Evolutionary conservation across 2,329 filamentous ascomycete species (phyloP).

Genomic region (Penicillium brevicompactum): DNA sequence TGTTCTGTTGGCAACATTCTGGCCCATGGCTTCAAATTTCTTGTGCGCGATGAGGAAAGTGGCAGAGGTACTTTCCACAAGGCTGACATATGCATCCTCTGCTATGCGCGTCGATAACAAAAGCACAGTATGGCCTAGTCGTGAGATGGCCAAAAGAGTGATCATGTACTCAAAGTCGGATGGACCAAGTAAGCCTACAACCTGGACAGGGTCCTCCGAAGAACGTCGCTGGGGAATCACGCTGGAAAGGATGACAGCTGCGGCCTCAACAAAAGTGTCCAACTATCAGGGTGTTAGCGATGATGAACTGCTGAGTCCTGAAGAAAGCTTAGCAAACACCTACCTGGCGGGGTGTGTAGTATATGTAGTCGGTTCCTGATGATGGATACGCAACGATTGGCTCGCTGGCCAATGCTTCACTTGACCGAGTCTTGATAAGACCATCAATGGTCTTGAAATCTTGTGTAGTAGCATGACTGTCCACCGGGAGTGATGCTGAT

Average conservation of each 20-base stretch:
- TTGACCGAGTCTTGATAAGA: conserved; percentile 2
- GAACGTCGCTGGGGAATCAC: conserved; percentile 19
- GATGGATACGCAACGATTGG: conserved; percentile 20
- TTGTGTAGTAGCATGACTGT: neutral
- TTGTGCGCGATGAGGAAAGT: conserved; percentile 22
- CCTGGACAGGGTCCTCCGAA: conserved; percentile 23
- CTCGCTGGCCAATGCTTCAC: conserved; percentile 9
- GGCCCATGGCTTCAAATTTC: conserved; percentile 20
- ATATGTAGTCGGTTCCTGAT: conserved; percentile 14
- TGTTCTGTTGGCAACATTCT: conserved; percentile 23
- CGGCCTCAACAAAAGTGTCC: conserved; percentile 19
- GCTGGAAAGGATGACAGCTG: conserved; percentile 18
- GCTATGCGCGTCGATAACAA: conserved; percentile 27
- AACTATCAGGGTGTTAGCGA: conserved; percentile 7
- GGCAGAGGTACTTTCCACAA: conserved; percentile 23
- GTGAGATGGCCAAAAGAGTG: conserved; percentile 22
- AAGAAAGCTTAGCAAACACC: neutral
- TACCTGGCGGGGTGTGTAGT: conserved; percentile 22
- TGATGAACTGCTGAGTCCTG: too few species aligned
- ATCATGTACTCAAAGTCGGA: conserved; percentile 29
- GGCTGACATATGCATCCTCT: conserved; percentile 23
- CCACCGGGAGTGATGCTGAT: neutral
- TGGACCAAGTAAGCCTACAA: conserved; percentile 25
- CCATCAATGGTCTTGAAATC: neutral
- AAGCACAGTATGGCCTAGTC: conserved; percentile 27